phyloP scores from a whole-genome alignment of 768 basidiomycete genomes.

The Macrolepiota dolichaula region DNA sequence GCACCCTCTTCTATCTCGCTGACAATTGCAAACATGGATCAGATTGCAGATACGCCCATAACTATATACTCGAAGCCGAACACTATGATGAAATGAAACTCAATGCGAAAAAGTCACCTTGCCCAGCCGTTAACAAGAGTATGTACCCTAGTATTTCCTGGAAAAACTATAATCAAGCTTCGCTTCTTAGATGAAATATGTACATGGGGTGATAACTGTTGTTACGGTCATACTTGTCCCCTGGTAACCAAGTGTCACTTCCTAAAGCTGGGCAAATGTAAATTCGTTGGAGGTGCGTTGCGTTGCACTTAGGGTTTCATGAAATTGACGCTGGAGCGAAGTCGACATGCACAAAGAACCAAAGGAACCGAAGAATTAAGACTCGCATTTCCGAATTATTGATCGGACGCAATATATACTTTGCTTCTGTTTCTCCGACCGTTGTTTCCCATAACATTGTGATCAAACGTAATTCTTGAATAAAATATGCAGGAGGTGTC shows the following conservation, averaged over 20 bases:
- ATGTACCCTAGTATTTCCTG: slow-evolving; percentile 5
- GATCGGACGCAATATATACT: no score
- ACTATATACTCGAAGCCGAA: slow-evolving; percentile 54
- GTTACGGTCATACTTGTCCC: slow-evolving; percentile 52
- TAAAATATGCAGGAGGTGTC: neutral
- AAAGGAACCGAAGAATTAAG: slow-evolving; percentile 13
- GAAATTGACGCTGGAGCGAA: slow-evolving; percentile 20
- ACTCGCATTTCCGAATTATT: no score
- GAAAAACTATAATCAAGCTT: neutral
- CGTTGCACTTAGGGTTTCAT: slow-evolving; percentile 7
- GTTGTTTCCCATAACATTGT: neutral
- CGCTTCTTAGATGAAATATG: slow-evolving; percentile 46
- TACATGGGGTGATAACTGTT: slow-evolving; percentile 58
- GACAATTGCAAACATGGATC: slow-evolving; percentile 53
- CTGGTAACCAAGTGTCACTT: slow-evolving; percentile 39
- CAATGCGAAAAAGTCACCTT: slow-evolving; percentile 62
- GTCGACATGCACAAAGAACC: slow-evolving; percentile 39
- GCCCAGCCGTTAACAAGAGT: slow-evolving; percentile 59
- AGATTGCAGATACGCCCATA: slow-evolving; percentile 60
- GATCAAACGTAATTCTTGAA: neutral
- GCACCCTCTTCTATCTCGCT: slow-evolving; percentile 63
- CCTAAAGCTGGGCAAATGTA: slow-evolving; percentile 55
- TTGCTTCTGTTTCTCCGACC: neutral
- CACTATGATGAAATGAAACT: slow-evolving; percentile 49
- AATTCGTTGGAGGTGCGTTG: slow-evolving; percentile 55